These are phyloP conservation scores for Phytomonas sp. DNA, from an alignment of 208 protist species.

Conservation along the genomic window DNA sequence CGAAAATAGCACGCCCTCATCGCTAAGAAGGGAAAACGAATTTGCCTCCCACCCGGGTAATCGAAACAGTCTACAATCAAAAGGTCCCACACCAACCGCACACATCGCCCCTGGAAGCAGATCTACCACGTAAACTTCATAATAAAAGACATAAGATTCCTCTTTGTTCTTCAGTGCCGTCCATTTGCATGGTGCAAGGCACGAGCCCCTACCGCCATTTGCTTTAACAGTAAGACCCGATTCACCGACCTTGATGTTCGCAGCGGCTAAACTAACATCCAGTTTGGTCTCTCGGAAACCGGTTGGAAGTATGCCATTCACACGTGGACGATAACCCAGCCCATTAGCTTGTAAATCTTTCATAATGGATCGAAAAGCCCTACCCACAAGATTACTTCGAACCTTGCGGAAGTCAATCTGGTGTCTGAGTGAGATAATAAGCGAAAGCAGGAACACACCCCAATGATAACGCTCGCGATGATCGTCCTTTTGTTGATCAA, in stretches of 20 bases:
- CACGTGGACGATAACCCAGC: slow-evolving; percentile 7
- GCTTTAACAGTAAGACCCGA: slow-evolving; percentile 47
- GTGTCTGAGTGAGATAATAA: slow-evolving; percentile 51
- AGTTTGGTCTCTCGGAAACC: slow-evolving; percentile 35
- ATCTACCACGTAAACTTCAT: slow-evolving; percentile 80
- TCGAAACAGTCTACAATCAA: slow-evolving; percentile 73
- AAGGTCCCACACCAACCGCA: slow-evolving; percentile 66
- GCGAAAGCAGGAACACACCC: slow-evolving; percentile 41
- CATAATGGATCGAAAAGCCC: slow-evolving; percentile 17
- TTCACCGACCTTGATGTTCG: slow-evolving; percentile 37
- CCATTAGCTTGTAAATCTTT: slow-evolving; percentile 4
- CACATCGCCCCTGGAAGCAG: slow-evolving; percentile 39
- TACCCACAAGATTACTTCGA: slow-evolving; percentile 16
- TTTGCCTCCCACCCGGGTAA: slow-evolving; percentile 70
- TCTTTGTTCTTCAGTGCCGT: background rate
- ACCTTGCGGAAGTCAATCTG: slow-evolving; percentile 54
- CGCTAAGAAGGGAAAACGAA: slow-evolving; percentile 67
- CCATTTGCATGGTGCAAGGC: slow-evolving; percentile 58
- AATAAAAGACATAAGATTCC: slow-evolving; percentile 43
- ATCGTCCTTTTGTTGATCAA: slow-evolving; percentile 4
- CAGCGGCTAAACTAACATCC: slow-evolving; percentile 23
- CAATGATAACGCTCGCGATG: slow-evolving; percentile 26
- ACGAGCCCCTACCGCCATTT: slow-evolving; percentile 51
- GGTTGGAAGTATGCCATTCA: slow-evolving; percentile 51
- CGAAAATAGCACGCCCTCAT: slow-evolving; percentile 66